Conservation (phyloP, 192 early-diverging fungal genomes). For the Mortierella alpina region DNA sequence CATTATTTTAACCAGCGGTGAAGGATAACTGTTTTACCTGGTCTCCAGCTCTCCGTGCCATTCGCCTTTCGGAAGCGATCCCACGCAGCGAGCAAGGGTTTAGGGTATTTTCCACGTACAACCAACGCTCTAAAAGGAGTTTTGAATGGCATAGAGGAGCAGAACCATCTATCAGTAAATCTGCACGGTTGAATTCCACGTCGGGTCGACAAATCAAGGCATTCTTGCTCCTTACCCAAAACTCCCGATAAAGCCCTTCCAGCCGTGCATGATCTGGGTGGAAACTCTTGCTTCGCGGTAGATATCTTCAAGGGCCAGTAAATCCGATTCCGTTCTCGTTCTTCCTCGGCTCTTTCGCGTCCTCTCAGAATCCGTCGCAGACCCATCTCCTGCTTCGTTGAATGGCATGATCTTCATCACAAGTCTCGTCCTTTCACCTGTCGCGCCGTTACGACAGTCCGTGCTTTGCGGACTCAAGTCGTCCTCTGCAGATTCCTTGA, state of each 20-base stretch:
- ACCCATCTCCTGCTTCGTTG: slow-evolving; percentile 24
- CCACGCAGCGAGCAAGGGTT: slow-evolving; percentile 75
- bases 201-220: slow-evolving; percentile 42
- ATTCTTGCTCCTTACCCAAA: slow-evolving; percentile 56
- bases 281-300: slow-evolving; percentile 64
- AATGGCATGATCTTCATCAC: slow-evolving; percentile 90
- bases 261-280: slow-evolving; percentile 50
- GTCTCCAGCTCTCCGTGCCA: slow-evolving; percentile 78
- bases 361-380: slow-evolving; percentile 20
- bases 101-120: slow-evolving; percentile 75
- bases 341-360: slow-evolving; percentile 73
- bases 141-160: not conserved
- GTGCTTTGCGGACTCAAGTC: slow-evolving; percentile 5
- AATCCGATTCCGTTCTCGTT: slow-evolving; percentile 6
- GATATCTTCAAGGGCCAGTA: slow-evolving; percentile 33
- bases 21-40: slow-evolving; percentile 50
- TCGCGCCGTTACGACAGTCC: slow-evolving; percentile 45
- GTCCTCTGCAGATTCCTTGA: slow-evolving; percentile 25
- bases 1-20: not conserved
- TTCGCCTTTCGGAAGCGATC: slow-evolving; percentile 71
- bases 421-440: slow-evolving; percentile 46
- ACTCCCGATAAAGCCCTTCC: slow-evolving; percentile 50
- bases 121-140: slow-evolving; percentile 68
- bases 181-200: slow-evolving; percentile 42
- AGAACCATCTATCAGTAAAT: slow-evolving; percentile 1